A percentile compares a stretch with the other conserved stretches of the same genome.
These are phyloP conservation scores for Stevia rebaudiana DNA, from an alignment of 140 eudicot species.

Conservation along the genomic window DNA sequence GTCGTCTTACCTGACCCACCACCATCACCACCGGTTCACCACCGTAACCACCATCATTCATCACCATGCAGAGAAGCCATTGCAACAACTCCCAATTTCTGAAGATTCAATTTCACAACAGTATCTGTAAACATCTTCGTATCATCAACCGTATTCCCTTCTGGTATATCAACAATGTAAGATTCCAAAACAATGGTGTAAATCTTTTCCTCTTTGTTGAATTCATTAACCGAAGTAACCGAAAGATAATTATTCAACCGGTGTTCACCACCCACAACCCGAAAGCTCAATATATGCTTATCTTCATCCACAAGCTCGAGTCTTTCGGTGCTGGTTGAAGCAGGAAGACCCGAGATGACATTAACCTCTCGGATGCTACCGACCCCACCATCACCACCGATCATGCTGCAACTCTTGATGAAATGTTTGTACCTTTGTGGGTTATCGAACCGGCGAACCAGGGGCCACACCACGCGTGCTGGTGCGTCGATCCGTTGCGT, in stretches of 20 bases:
- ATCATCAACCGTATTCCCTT: slow-evolving; percentile 83
- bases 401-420: slow-evolving; percentile 69
- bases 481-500: slow-evolving; percentile 89
- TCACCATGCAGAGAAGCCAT: slow-evolving; percentile 47
- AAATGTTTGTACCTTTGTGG: slow-evolving; percentile 94
- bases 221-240: slow-evolving; percentile 81
- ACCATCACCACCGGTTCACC: slow-evolving; percentile 1
- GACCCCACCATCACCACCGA: slow-evolving; percentile 70
- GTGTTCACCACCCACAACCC: slow-evolving; percentile 91
- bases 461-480: slow-evolving; percentile 62
- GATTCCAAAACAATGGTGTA: slow-evolving; percentile 83
- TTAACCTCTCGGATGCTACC: slow-evolving; percentile 78
- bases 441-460: slow-evolving; percentile 72
- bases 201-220: slow-evolving; percentile 30
- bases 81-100: slow-evolving; percentile 76
- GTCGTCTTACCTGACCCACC: slow-evolving; percentile 15
- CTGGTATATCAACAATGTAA: slow-evolving; percentile 83
- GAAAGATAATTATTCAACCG: slow-evolving; percentile 68
- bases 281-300: slow-evolving; percentile 54
- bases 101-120: slow-evolving; percentile 77
- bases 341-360: slow-evolving; percentile 89
- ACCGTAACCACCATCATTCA: slow-evolving; percentile 16
- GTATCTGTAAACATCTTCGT: slow-evolving; percentile 93
- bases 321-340: slow-evolving; percentile 81
- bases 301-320: slow-evolving; percentile 79